Conservation (phyloP, 371 early-diverging fungal species). For the Mucor lusitanicus region DNA sequence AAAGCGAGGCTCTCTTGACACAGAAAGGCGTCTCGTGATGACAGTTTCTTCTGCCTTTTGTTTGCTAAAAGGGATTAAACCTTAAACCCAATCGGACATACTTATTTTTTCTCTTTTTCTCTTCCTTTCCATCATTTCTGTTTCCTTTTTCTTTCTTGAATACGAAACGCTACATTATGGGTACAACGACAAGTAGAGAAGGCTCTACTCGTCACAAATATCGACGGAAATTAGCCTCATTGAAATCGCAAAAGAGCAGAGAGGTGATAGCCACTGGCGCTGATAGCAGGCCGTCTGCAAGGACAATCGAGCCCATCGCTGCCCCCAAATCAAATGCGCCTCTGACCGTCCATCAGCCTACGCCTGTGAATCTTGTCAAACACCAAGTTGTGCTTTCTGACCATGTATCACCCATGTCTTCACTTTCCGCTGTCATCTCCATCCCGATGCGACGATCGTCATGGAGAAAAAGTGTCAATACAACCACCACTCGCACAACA, state of each 20-base stretch:
- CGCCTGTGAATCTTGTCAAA: constrained; percentile 16
- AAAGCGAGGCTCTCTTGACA: background rate
- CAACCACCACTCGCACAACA: background rate
- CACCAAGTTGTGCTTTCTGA: constrained; percentile 30
- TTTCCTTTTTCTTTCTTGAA: background rate
- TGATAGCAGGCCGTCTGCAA: background rate
- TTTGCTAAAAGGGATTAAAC: background rate
- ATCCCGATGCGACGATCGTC: constrained; percentile 12
- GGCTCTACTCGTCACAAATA: constrained; percentile 5
- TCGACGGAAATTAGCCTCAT: constrained; percentile 16
- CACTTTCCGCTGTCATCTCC: constrained; percentile 15
- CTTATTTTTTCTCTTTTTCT: constrained; percentile 4
- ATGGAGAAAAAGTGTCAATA: constrained; percentile 16
- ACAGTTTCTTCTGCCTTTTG: background rate
- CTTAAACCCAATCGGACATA: background rate
- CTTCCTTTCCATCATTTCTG: background rate
- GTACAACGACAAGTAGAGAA: constrained; percentile 19
- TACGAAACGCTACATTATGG: constrained; percentile 14
- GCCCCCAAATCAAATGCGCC: background rate
- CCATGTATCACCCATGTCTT: constrained; percentile 27
- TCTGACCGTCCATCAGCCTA: background rate
- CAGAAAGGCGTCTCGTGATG: background rate
- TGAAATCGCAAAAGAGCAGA: constrained; percentile 8
- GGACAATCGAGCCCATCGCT: background rate
- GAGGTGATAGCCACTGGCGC: background rate